These are phyloP conservation scores for Plasmodiophora brassicae DNA, from an alignment of 208 protist genomes.

Conservation along the genomic window DNA sequence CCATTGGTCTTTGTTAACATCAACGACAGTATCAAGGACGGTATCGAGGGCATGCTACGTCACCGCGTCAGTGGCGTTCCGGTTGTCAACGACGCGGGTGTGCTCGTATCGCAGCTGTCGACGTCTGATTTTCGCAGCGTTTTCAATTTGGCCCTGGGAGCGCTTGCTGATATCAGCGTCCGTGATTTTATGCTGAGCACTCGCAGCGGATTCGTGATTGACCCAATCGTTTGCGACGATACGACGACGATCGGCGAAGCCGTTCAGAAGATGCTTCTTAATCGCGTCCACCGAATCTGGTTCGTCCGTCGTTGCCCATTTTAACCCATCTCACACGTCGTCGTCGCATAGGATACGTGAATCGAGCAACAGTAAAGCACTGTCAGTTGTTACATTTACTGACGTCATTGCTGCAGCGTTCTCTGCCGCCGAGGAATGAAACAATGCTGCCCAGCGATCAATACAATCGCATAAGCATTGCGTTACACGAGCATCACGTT, in stretches of 20 bases:
- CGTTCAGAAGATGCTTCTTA: neutral
- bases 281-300: neutral
- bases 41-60: neutral
- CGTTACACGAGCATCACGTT: too few species aligned
- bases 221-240: neutral
- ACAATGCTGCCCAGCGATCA: too few species aligned
- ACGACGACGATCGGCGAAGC: neutral
- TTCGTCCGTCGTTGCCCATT: neutral
- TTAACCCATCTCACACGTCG: neutral
- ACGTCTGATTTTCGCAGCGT: conserved; percentile 7
- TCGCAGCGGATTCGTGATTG: neutral
- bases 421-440: too few species aligned
- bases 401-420: conserved; percentile 26
- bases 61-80: neutral
- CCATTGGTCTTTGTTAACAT: neutral
- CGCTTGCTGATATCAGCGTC: neutral
- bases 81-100: neutral
- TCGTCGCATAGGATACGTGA: neutral
- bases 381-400: neutral
- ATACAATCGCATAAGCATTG: too few species aligned
- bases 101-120: neutral
- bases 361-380: neutral
- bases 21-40: neutral
- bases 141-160: neutral
- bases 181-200: neutral